These are phyloP conservation scores for Uronychia binucleata DNA, from an alignment of 73 alveolate genomes.

Conservation along the genomic window DNA sequence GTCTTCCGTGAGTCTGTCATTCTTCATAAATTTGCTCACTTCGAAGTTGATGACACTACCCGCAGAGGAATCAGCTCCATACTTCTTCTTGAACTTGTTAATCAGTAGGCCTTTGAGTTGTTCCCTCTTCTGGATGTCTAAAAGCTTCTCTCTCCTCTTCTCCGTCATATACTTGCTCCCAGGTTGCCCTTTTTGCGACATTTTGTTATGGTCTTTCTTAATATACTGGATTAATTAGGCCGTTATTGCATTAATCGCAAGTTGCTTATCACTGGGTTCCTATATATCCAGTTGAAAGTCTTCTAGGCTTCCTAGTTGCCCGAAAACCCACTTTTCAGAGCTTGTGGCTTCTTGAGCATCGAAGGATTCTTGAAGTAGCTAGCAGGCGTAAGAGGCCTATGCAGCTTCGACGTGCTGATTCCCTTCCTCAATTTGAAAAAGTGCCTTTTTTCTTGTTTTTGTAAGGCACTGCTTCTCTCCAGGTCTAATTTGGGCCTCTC, in stretches of 20 bases:
- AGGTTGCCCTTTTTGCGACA: too few species aligned
- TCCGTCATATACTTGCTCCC: conserved; percentile 2
- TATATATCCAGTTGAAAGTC: too few species aligned
- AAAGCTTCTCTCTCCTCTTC: conserved; percentile 70
- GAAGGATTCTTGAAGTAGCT: background rate
- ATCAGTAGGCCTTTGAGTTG: conserved; percentile 84
- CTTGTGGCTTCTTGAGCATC: background rate
- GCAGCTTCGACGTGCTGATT: background rate
- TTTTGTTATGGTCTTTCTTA: background rate
- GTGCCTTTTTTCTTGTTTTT: background rate
- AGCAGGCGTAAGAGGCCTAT: background rate
- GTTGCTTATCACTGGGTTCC: background rate
- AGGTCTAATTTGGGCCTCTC: background rate
- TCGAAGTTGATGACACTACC: conserved; percentile 72
- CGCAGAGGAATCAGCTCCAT: conserved; percentile 62
- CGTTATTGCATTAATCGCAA: background rate
- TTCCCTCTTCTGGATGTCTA: conserved; percentile 86
- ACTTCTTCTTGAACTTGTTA: conserved; percentile 80
- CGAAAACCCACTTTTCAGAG: too few species aligned
- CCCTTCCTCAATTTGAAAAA: background rate
- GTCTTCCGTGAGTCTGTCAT: conserved; percentile 82
- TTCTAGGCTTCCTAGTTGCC: background rate
- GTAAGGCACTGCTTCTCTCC: background rate
- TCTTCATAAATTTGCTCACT: conserved; percentile 80
- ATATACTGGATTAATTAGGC: too few species aligned